Base-by-base conservation (phyloP, 306 rosid genomes). In the Mucuna pruriens region DNA sequence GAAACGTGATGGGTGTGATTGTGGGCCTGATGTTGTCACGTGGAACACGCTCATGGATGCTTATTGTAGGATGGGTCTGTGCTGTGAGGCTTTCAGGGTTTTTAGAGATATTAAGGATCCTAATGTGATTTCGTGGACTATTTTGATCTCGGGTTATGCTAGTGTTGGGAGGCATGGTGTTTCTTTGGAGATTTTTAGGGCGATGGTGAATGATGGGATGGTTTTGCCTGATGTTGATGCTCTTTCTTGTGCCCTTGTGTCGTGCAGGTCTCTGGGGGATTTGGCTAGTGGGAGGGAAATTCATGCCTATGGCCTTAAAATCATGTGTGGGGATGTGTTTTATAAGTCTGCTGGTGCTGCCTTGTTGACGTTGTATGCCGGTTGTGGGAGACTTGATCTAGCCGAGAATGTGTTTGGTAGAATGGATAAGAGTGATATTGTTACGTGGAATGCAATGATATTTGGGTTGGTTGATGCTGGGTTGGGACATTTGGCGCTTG, bases 401-500 rank as follows among this genome's bases (percentile, higher is more conserved):
- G 89, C 80, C 11, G 40, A 31, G 52, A 65, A 69, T 25, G 86
- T 87, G 31, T 87, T 87, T 78, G 33, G 6, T 33, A 17, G 76
- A 34, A 89, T 85, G 90, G 83, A 89, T 55, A 77, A 71, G 63
- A 71, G 82, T 58, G 86, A 89, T 79, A 81, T 74, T 69, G 82
- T 87, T 78, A 83, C 90, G 1, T 89, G 90, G 89, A 89, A 89
- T 78, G 89, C 90, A 29, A 86, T 83, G 92, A 87, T 85, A 69
- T 78, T 63, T 31, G 81, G 87, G 64, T 80, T 80, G 45, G 46
- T 57, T 74, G 86, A 89, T 61, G 60, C 46, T 45, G 90, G 87
- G 29, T 31, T 77, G 31, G 85, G 72, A 39, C 52, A 48, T 77
- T 57, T 75, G 70, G 90, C 89, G 13, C 70, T 89, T 17, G 81